Evolutionary conservation across 2,329 filamentous ascomycete species (phyloP).

Genomic region (Cercospora citrullina): DNA sequence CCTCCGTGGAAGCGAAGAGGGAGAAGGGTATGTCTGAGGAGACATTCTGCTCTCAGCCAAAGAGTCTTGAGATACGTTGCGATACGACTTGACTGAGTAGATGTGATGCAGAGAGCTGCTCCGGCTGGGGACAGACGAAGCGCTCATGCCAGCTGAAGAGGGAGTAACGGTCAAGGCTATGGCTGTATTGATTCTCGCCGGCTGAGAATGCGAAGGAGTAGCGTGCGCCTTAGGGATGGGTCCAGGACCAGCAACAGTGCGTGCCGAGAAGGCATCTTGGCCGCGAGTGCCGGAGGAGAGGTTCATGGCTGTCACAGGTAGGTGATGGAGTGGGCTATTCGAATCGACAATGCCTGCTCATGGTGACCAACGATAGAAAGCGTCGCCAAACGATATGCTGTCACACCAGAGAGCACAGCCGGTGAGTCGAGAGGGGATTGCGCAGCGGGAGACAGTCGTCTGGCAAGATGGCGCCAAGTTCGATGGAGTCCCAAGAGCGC

Average conservation of each 20-base stretch:
- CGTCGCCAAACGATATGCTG: conserved; percentile 4
- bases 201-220: conserved; percentile 19
- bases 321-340: conserved; percentile 27
- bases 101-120: conserved; percentile 43
- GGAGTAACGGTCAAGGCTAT: conserved; percentile 23
- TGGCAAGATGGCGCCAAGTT: conserved; percentile 7
- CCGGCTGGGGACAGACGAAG: conserved; percentile 31
- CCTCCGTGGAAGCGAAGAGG: conserved; percentile 27
- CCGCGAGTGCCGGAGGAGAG: conserved; percentile 26
- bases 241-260: conserved; percentile 20
- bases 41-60: conserved; percentile 29
- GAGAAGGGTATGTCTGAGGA: conserved; percentile 29
- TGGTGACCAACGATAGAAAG: conserved; percentile 20
- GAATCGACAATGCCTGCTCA: conserved; percentile 28
- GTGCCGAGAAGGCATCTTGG: conserved; percentile 26
- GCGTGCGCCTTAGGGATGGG: conserved; percentile 22
- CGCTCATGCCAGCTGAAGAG: conserved; percentile 15
- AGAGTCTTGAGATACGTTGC: conserved; percentile 27
- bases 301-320: conserved; percentile 27
- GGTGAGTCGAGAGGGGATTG: conserved; percentile 11
- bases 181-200: conserved; percentile 19
- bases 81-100: conserved; percentile 23
- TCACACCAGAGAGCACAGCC: conserved; percentile 20
- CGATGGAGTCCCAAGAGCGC: conserved; percentile 1
- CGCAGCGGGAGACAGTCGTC: not conserved